phyloP scores from a whole-genome alignment of 2,329 filamentous ascomycete species.

The Colletotrichum nymphaeae region DNA sequence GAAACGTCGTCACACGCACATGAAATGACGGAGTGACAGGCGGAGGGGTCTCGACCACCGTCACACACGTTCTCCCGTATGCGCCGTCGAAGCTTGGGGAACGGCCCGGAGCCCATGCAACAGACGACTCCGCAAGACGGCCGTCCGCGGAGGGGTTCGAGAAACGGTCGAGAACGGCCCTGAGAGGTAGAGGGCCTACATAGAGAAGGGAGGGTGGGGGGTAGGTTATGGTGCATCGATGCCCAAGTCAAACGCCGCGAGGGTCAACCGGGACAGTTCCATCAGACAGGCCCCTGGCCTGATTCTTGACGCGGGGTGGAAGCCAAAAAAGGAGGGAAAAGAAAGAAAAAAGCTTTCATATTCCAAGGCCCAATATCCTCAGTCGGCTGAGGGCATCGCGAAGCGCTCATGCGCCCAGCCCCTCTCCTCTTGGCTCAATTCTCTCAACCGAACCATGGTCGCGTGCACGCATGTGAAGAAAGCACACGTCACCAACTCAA shows the following conservation, averaged over 20 bases:
- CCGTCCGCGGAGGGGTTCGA: not conserved
- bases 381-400: not conserved
- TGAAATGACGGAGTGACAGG: not conserved
- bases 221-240: not conserved
- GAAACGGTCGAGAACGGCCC: conserved; percentile 1
- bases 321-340: not conserved
- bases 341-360: not conserved
- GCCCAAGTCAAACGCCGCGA: not conserved
- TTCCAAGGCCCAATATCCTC: not conserved
- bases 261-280: not conserved
- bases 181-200: not conserved
- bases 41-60: not conserved
- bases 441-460: conserved; percentile 14
- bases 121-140: not conserved
- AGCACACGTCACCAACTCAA: conserved; percentile 27
- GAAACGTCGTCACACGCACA: too few species aligned
- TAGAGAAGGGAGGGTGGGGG: not conserved
- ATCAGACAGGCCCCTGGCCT: not conserved
- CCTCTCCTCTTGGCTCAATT: not conserved
- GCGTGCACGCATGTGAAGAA: conserved; percentile 29
- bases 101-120: not conserved
- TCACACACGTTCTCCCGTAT: not conserved
- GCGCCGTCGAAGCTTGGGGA: not conserved
- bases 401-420: not conserved
- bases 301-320: not conserved